phyloP scores from a whole-genome alignment of 2,329 filamentous ascomycete genomes.

The Arthrocladium fulminans region DNA sequence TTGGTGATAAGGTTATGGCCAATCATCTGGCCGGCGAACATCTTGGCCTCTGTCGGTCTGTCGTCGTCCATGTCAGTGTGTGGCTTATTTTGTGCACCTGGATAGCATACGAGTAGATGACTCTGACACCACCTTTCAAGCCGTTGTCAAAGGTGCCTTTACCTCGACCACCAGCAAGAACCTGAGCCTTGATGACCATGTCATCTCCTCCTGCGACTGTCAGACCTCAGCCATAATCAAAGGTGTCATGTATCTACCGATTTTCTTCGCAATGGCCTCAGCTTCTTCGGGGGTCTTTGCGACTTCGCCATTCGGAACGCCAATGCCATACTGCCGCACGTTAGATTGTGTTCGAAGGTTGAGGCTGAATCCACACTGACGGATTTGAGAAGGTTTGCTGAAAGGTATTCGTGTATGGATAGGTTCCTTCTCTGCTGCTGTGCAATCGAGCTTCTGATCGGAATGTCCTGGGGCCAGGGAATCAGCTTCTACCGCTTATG shows the following conservation, averaged over 20 bases:
- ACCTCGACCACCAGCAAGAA: conserved; percentile 92
- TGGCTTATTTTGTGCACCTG: not conserved
- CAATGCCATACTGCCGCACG: conserved; percentile 70
- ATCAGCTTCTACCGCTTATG: conserved; percentile 5
- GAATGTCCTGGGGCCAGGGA: conserved; percentile 41
- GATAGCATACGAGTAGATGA: conserved; percentile 77
- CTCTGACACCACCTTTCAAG: conserved; percentile 94
- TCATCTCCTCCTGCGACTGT: conserved; percentile 60
- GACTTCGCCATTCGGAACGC: conserved; percentile 81
- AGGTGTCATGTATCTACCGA: conserved; percentile 49
- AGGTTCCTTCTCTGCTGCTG: conserved; percentile 78
- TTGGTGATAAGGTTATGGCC: conserved; percentile 99
- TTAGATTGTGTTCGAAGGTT: conserved; percentile 12
- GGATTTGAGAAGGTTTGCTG: conserved; percentile 74
- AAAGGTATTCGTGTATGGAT: conserved; percentile 97
- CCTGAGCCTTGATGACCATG: conserved; percentile 99
- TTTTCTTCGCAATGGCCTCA: conserved; percentile 79
- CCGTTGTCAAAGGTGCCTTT: conserved; percentile 98
- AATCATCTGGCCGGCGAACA: conserved; percentile 99
- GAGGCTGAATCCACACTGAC: conserved; percentile 32
- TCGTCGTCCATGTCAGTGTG: conserved; percentile 11
- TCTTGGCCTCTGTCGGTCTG: conserved; percentile 79
- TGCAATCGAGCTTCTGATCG: conserved; percentile 43
- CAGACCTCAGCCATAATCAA: conserved; percentile 12
- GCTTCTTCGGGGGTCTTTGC: conserved; percentile 78